These are phyloP conservation scores for Lentinula aciculospora DNA, from an alignment of 768 basidiomycete genomes.

Conservation along the genomic window DNA sequence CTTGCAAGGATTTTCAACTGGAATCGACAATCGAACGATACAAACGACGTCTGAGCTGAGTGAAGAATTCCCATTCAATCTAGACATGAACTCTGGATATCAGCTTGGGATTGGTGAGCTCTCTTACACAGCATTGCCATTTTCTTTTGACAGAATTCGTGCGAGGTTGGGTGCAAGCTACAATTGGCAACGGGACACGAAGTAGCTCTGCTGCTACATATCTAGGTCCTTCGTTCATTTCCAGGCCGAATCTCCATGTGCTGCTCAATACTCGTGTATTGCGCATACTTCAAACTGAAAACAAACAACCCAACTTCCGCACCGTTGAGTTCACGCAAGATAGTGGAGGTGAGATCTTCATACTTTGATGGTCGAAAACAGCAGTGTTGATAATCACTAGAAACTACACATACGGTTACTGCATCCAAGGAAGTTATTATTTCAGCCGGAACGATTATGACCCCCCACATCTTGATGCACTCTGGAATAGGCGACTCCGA, in stretches of 20 bases:
- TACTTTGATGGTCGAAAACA: background rate
- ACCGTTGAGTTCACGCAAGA: conserved; percentile 6
- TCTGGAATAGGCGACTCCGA: conserved; percentile 17
- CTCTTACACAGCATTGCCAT: background rate
- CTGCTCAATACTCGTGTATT: conserved; percentile 8
- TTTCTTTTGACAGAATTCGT: background rate
- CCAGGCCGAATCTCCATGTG: conserved; percentile 16
- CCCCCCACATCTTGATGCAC: conserved; percentile 18
- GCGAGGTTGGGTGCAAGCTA: conserved; percentile 20
- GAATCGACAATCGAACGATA: conserved; percentile 17
- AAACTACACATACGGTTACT: background rate
- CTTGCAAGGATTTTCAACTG: conserved; percentile 15
- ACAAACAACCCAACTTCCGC: background rate
- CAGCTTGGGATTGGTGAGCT: conserved; percentile 23
- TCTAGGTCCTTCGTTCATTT: conserved; percentile 14
- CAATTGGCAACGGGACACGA: conserved; percentile 16
- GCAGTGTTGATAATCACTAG: background rate
- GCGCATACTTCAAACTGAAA: conserved; percentile 1
- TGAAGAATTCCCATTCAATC: conserved; percentile 23
- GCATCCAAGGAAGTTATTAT: conserved; percentile 19
- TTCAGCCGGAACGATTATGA: conserved; percentile 22
- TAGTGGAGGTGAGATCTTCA: background rate
- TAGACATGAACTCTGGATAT: conserved; percentile 25
- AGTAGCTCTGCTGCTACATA: conserved; percentile 23
- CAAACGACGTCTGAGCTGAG: conserved; percentile 15